Conservation (phyloP, 2,329 filamentous ascomycete species). For the Lasiodiplodia theobromae region DNA sequence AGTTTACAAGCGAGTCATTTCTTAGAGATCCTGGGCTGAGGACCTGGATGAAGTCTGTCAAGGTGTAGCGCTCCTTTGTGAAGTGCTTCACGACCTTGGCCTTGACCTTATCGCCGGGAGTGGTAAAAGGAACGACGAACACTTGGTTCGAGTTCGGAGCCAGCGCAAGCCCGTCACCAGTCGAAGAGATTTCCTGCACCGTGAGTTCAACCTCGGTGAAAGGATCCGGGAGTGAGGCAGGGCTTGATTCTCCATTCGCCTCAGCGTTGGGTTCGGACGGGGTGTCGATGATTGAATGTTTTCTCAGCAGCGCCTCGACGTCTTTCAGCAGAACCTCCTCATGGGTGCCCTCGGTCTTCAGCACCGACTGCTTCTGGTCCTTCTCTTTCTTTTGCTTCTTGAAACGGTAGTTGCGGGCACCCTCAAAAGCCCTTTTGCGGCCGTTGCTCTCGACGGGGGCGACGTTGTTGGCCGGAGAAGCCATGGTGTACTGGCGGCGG, state of each 20-base stretch:
- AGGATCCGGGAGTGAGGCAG: conserved; percentile 27
- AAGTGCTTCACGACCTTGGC: conserved; percentile 82
- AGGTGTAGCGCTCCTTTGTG: conserved; percentile 69
- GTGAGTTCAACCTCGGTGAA: conserved; percentile 69
- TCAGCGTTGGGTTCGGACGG: conserved; percentile 31
- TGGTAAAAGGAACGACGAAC: conserved; percentile 86
- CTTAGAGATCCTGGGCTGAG: conserved; percentile 75
- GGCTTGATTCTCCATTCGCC: conserved; percentile 11
- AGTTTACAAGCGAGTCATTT: conserved; percentile 78
- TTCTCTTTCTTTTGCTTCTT: conserved; percentile 56
- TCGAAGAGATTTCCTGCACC: conserved; percentile 85
- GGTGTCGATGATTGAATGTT: conserved; percentile 36
- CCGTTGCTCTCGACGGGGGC: conserved; percentile 42
- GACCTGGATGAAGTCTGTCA: conserved; percentile 84
- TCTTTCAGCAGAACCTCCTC: conserved; percentile 58
- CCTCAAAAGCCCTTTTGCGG: conserved; percentile 45
- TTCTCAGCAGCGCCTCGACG: conserved; percentile 51
- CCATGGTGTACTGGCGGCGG: conserved; percentile 39
- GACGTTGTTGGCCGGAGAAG: conserved; percentile 41
- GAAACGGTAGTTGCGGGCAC: conserved; percentile 44
- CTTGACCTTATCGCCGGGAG: conserved; percentile 81
- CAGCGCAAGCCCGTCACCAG: conserved; percentile 86
- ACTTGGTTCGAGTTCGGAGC: conserved; percentile 71
- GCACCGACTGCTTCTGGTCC: conserved; percentile 42
- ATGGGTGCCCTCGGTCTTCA: conserved; percentile 54